Base-by-base conservation (phyloP, 176 grass and related monocot genomes). In the Oryza brachyantha region DNA sequence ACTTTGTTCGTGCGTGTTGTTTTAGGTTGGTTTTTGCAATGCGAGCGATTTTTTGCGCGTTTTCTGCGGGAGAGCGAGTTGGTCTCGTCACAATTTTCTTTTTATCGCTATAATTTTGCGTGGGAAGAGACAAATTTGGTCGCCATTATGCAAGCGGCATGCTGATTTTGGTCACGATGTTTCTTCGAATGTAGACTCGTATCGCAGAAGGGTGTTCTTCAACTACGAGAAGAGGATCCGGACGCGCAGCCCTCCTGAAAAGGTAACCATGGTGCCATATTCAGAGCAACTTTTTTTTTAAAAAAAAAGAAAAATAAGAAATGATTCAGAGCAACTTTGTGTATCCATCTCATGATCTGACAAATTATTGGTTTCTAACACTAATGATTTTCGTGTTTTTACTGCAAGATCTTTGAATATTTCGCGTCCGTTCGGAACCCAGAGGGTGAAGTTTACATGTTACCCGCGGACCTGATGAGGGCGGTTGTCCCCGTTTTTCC, bases 171-270 rank as follows among this genome's bases (percentile, higher is more conserved):
- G 8, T 54, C 36, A 32, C 22, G 0, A 8, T 77, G 22, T 9
- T 66, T 16, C 19, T 60, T 46, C 17, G 17, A 16, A 5, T 78
- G 66, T 29, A 97, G 93, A 97, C 70, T 93, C 90, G 21, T 93
- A 89, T 63, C 88, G 93, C 55, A 86, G 77, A 61, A 91, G 86
- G 91, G 90, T 98, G 27, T 98, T 98, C 61, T 98, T 98, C 68
- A 98, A 98, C 66, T 98, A 98, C 35, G 96, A 98, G 92, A 98
- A 91, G 78, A 73, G 92, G 85, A 91, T 94, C 39, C 88, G 96
- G 71, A 83, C 89, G 45, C 85, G 85, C 46, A 98, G 96, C 64
- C 81, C 92, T 71, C 96, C 92, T 17, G 96, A 98, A 81, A 98
- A 94, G 96, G 96, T 98, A 61, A 60, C 58, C 4, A 9, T 29